Conservation (phyloP, 768 basidiomycete genomes). For the Clathrus columnatus region DNA sequence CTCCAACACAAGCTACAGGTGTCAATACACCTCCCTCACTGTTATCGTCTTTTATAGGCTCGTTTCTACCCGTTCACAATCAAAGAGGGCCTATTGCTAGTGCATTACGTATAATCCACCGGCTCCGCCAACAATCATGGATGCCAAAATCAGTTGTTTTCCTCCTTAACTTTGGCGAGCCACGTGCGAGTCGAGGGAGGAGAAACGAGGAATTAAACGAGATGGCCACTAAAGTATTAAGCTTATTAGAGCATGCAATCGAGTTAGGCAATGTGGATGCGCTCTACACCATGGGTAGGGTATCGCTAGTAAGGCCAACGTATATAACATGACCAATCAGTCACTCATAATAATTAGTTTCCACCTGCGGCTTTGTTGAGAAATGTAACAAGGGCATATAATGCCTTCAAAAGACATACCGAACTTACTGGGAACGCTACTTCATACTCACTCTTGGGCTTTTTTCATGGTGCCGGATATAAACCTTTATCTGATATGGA, state of each 20-base stretch:
- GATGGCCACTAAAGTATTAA: conserved; percentile 75
- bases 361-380: conserved; percentile 60
- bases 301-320: conserved; percentile 50
- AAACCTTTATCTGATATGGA: conserved; percentile 20
- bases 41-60: conserved; percentile 49
- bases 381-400: conserved; percentile 54
- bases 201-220: conserved; percentile 59
- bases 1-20: conserved; percentile 46
- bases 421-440: conserved; percentile 70
- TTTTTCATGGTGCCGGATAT: conserved; percentile 87
- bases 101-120: conserved; percentile 55
- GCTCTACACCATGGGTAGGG: conserved; percentile 52
- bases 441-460: conserved; percentile 78
- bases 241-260: conserved; percentile 71
- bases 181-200: conserved; percentile 31
- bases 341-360: conserved; percentile 36
- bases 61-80: conserved; percentile 61
- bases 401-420: conserved; percentile 57
- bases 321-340: background rate
- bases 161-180: background rate
- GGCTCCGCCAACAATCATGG: conserved; percentile 53
- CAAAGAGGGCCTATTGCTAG: conserved; percentile 55
- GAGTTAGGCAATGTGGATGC: conserved; percentile 73
- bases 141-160: conserved; percentile 18
- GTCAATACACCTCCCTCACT: conserved; percentile 24